Base-by-base conservation (phyloP, 257 asterid species). In the Nicotiana benthamiana region DNA sequence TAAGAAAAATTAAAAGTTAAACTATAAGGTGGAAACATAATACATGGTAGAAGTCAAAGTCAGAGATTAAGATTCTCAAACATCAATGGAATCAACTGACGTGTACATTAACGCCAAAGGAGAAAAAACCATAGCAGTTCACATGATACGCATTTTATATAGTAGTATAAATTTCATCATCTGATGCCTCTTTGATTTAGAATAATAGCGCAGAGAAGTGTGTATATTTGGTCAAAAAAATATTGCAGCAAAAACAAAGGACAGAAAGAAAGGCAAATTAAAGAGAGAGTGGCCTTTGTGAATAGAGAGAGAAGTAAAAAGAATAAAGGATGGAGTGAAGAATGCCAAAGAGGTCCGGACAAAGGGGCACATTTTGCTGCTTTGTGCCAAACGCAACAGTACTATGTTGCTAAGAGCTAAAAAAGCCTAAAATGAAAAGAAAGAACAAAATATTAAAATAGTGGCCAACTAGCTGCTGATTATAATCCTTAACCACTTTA, bases 51-150 rank as follows among this genome's bases (percentile, higher is more conserved):
- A 79, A 78, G 83, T 84, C 86, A 83, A 67, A 26, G 54, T 80
- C 18, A 59, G 85, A 80, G 82, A 63, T 66, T 66, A 79, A 85
- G 87, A 86, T 80, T 82, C 83, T 72, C 78, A 72, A 46, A 43
- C 40, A 24, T 70, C 76, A 67, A 85, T 63, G 80, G 88, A 85
- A 84, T 81, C 86, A 77, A 60, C 0, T 82, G 74, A 82, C 27
- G 51, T 70, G 88, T 72, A 70, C 79, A 72, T 72, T 72, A 86
- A 83, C n/a, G 83, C 81, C 89, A 90, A 83, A 86, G 80, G 79
- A 78, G 65, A 54, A 88, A 56, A 76, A 81, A 81, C 80, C 77
- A 53, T 17, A 11, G 54, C 75, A 85, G 59, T 20, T 87, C 92
- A 88, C 90, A 86, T 80, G 87, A 63, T 77, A 34, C 22, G 26